Conservation (phyloP, 2,329 filamentous ascomycete species). For the Hypoxylon sp. region DNA sequence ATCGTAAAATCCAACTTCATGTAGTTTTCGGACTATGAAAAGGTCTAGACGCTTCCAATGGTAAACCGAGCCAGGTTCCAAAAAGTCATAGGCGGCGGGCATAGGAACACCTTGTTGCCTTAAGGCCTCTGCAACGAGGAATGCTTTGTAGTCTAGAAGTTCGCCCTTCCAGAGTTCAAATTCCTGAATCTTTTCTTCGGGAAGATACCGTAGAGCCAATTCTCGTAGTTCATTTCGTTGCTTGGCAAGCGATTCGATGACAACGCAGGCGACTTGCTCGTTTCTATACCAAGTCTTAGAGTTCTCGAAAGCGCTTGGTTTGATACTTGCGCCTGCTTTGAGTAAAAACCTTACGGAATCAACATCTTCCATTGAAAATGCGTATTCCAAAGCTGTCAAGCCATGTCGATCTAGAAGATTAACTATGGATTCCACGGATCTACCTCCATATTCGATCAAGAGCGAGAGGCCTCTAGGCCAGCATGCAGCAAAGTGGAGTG, state of each 20-base stretch:
- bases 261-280: background rate
- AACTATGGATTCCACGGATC: slow-evolving; percentile 8
- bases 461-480: slow-evolving; percentile 20
- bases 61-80: slow-evolving; percentile 2
- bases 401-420: background rate
- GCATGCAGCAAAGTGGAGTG: slow-evolving; percentile 12
- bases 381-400: background rate
- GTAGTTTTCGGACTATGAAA: slow-evolving; percentile 3
- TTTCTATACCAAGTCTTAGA: background rate
- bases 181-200: background rate
- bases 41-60: background rate
- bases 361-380: background rate
- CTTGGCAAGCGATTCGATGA: slow-evolving; percentile 1
- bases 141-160: slow-evolving; percentile 16
- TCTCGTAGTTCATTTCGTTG: background rate
- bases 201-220: slow-evolving; percentile 12
- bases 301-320: background rate
- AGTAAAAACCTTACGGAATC: background rate
- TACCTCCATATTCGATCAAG: slow-evolving; percentile 10
- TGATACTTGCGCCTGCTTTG: background rate
- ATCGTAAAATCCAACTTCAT: slow-evolving; percentile 5
- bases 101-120: slow-evolving; percentile 1
- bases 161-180: slow-evolving; percentile 1
- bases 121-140: slow-evolving; percentile 2
- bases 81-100: background rate